Evolutionary conservation across 306 rosid genomes (phyloP).

Genomic region (Cucumis melo): DNA sequence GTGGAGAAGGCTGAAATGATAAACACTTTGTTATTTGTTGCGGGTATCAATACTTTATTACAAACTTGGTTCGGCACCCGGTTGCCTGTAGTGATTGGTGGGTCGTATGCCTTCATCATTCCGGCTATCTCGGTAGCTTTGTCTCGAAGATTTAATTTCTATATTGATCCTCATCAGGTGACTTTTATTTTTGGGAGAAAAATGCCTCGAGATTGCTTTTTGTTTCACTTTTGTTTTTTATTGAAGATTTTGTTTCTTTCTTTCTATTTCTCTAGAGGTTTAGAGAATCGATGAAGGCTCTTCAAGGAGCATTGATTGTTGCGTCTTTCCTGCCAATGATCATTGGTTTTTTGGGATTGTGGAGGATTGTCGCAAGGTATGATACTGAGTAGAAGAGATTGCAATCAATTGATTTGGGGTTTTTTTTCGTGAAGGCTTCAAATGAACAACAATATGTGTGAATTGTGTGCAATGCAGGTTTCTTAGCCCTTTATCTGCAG

Average conservation of each 20-base stretch:
- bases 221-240: conserved; percentile 5
- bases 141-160: conserved; percentile 34
- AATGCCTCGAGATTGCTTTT: background rate
- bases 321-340: conserved; percentile 55
- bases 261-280: conserved; percentile 40
- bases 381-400: background rate
- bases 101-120: conserved; percentile 55
- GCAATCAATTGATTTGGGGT: background rate
- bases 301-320: conserved; percentile 63
- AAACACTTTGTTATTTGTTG: conserved; percentile 58
- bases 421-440: background rate
- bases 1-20: conserved; percentile 79
- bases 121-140: conserved; percentile 43
- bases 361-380: conserved; percentile 69
- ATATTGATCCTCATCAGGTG: conserved; percentile 48
- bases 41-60: conserved; percentile 63
- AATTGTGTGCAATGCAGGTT: conserved; percentile 29
- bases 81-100: conserved; percentile 70
- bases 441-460: background rate
- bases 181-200: background rate
- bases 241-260: background rate
- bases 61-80: conserved; percentile 67
- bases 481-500: conserved; percentile 68
- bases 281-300: conserved; percentile 45
- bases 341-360: conserved; percentile 64